These are phyloP conservation scores for Microbotryum lychnidis-dioicae DNA, from an alignment of 1,284 basidiomycete genomes.

Conservation along the genomic window DNA sequence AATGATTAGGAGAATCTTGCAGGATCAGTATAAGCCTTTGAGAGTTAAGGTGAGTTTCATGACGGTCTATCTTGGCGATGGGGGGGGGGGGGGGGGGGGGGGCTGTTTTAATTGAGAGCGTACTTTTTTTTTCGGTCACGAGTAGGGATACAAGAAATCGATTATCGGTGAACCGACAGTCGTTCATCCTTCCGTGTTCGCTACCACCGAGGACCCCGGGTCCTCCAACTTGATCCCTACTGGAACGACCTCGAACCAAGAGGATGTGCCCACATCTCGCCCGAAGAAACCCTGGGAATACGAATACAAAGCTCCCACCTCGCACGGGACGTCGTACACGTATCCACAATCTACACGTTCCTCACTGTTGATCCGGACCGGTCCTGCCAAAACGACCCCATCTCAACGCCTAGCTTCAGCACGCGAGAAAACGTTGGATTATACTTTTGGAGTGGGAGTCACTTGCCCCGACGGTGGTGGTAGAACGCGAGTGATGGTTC, in stretches of 20 bases:
- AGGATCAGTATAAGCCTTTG: slow-evolving; percentile 27
- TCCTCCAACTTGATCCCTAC: not conserved
- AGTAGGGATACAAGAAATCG: slow-evolving; percentile 15
- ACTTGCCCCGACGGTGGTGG: not conserved
- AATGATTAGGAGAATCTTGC: slow-evolving; percentile 20
- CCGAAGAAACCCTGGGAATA: slow-evolving; percentile 16
- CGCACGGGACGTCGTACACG: slow-evolving; percentile 9
- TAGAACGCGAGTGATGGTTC: not conserved
- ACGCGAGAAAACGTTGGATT: slow-evolving; percentile 20
- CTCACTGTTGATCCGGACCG: not conserved
- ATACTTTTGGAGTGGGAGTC: slow-evolving; percentile 8
- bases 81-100: no score
- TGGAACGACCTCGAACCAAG: not conserved
- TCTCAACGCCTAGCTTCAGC: slow-evolving; percentile 15
- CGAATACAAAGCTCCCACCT: slow-evolving; percentile 12
- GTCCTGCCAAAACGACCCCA: not conserved
- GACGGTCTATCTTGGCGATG: no score
- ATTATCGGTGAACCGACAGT: slow-evolving; percentile 15
- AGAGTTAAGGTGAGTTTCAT: slow-evolving; percentile 19
- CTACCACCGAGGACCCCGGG: not conserved
- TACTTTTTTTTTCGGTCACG: no score
- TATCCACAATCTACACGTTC: not conserved
- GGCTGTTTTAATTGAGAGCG: no score
- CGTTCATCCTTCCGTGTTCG: slow-evolving; percentile 11
- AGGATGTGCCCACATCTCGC: not conserved